Conservation (phyloP, 2,329 filamentous ascomycete species). For the Colletotrichum tabaci region DNA sequence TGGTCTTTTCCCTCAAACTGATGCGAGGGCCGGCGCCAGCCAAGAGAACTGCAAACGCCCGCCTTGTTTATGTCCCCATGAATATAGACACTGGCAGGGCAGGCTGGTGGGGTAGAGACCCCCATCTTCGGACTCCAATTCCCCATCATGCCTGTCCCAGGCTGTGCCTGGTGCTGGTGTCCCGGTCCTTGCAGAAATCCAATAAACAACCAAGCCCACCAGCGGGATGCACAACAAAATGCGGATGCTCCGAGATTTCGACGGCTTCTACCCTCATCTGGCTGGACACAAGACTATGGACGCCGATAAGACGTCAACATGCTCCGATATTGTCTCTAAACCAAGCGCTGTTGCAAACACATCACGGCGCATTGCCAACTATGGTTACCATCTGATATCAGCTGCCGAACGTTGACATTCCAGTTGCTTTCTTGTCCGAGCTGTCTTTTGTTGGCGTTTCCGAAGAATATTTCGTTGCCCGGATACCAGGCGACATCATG, state of each 20-base stretch:
- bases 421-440: background rate
- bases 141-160: constrained; percentile 9
- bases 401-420: constrained; percentile 2
- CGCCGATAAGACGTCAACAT: constrained; percentile 9
- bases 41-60: constrained; percentile 17
- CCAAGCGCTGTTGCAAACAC: background rate
- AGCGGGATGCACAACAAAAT: constrained; percentile 10
- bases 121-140: constrained; percentile 22
- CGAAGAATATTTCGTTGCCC: constrained; percentile 16
- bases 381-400: constrained; percentile 6
- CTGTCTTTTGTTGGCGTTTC: background rate
- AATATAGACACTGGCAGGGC: background rate
- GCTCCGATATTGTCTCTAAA: background rate
- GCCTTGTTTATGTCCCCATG: constrained; percentile 22
- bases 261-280: background rate
- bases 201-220: constrained; percentile 27
- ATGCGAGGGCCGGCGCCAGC: constrained; percentile 19
- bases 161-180: constrained; percentile 17
- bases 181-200: constrained; percentile 19
- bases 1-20: constrained; percentile 16
- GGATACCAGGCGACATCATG: constrained; percentile 13
- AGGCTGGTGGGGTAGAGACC: constrained; percentile 14
- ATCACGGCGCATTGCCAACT: background rate
- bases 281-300: background rate
- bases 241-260: constrained; percentile 13